These are phyloP conservation scores for Suillus bovinus DNA, from an alignment of 768 basidiomycete genomes.

Conservation along the genomic window DNA sequence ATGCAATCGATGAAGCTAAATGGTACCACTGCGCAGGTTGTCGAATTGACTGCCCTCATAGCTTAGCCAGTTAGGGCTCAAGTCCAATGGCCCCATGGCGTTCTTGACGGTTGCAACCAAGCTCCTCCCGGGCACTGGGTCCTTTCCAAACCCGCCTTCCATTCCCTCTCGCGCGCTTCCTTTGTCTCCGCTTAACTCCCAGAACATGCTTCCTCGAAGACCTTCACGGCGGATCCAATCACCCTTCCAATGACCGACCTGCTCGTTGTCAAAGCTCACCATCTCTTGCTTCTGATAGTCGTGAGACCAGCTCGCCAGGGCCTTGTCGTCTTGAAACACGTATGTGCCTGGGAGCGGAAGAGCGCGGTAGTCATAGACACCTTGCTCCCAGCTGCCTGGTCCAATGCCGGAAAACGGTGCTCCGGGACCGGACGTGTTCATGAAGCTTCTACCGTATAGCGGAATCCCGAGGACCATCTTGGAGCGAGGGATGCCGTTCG, in stretches of 20 bases:
- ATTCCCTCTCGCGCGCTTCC: conserved; percentile 64
- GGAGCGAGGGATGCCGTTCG: conserved; percentile 67
- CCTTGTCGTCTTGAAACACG: conserved; percentile 61
- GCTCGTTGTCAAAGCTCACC: conserved; percentile 78
- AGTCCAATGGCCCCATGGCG: conserved; percentile 75
- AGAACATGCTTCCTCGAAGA: conserved; percentile 92
- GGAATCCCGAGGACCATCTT: conserved; percentile 93
- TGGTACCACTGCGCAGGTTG: conserved; percentile 73
- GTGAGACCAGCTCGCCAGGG: conserved; percentile 82
- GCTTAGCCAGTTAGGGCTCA: conserved; percentile 74
- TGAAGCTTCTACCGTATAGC: conserved; percentile 91
- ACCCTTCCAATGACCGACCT: conserved; percentile 72
- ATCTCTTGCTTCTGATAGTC: conserved; percentile 74
- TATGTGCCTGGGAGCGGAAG: conserved; percentile 78
- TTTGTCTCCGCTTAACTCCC: conserved; percentile 92
- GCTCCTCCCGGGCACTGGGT: conserved; percentile 65
- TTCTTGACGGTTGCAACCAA: conserved; percentile 75
- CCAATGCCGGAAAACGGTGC: conserved; percentile 79
- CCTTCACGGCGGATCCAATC: conserved; percentile 75
- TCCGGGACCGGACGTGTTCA: conserved; percentile 82
- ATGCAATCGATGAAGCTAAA: conserved; percentile 20
- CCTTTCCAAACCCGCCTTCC: conserved; percentile 76
- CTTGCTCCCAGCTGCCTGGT: conserved; percentile 86
- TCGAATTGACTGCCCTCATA: conserved; percentile 80
- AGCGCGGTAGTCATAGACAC: conserved; percentile 91